Evolutionary conservation across 805 yeast genomes (phyloP).

Genomic region (Maudiozyma turicensis): DNA sequence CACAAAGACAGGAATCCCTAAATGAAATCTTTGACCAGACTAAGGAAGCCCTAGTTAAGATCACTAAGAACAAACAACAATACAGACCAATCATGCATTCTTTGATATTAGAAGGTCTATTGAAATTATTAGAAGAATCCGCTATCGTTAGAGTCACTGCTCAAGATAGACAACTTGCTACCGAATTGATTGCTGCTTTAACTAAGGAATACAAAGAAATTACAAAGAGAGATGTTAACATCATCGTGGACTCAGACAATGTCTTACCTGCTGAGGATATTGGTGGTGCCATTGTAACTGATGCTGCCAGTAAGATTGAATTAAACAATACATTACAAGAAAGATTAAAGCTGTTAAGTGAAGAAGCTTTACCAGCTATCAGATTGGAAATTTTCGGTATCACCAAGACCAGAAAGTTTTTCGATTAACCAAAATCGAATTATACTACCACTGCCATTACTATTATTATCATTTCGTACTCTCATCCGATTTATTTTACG

Average conservation of each 20-base stretch:
- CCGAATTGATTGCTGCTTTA: conserved; percentile 39
- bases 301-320: conserved; percentile 71
- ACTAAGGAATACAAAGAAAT: conserved; percentile 52
- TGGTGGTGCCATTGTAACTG: conserved; percentile 77
- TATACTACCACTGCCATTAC: background rate
- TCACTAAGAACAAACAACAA: conserved; percentile 43
- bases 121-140: conserved; percentile 61
- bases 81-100: conserved; percentile 67
- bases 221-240: conserved; percentile 46
- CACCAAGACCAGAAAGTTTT: conserved; percentile 79
- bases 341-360: conserved; percentile 73
- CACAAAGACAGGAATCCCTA: conserved; percentile 75
- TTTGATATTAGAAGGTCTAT: conserved; percentile 68
- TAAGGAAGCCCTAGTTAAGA: conserved; percentile 45
- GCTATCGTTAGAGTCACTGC: conserved; percentile 52
- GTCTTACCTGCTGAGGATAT: conserved; percentile 48
- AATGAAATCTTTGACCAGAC: conserved; percentile 67
- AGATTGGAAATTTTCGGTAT: conserved; percentile 85
- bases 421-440: conserved; percentile 42
- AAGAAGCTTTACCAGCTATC: conserved; percentile 84
- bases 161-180: conserved; percentile 32
- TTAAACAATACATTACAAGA: conserved; percentile 91
- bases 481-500: background rate
- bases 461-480: background rate
- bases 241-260: conserved; percentile 43